Base-by-base conservation (phyloP, 1,284 basidiomycete genomes). In the Melampsora abietis-canadensis region DNA sequence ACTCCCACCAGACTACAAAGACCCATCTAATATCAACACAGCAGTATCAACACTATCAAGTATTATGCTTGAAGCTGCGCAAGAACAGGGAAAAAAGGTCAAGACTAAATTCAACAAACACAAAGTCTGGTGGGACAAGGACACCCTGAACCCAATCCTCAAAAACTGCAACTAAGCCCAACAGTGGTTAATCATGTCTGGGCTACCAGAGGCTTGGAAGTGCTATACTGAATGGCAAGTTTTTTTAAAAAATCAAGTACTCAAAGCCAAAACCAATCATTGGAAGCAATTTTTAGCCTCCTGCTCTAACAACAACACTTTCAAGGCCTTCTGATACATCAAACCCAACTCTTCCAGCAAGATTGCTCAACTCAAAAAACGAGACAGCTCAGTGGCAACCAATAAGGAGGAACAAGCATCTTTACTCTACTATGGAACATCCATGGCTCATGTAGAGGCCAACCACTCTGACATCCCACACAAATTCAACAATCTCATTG, bases 301-400 rank as follows among this genome's bases (percentile, higher is more conserved):
- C 3, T 46, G 40, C 10, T 40, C 40, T 4, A 7, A 21, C 1
- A 47, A 15, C 3, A 10, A 46, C 0, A 21, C 63, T 0, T 70
- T 63, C n/a, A 59, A 70, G 21, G 68, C 40, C 1, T 70, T 62
- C 30, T 4, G 37, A 37, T 70, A n/a, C 44, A 3, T 44, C 12
- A 44, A 44, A 14, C 40, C 40, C 2, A 44, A 44, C 2, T 44
- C 40, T 14, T 14, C 40, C 3, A 15, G 65, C 10, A 47, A 27
- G 14, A 19, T 66, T 19, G 14, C 48, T 14, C 65, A 47, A 0
- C 24, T 66, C 10, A 19, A 48, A 4, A 48, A 30, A 24, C 14
- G 0, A 30, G 47, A 46, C 15, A 44, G 64, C 4, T 12, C 24
- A 10, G 2, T 66, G 4, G 34, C 31, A 4, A 31, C 24, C 8